These are phyloP conservation scores for Protostelium mycophagum DNA, from an alignment of 78 protist genomes.

Conservation along the genomic window DNA sequence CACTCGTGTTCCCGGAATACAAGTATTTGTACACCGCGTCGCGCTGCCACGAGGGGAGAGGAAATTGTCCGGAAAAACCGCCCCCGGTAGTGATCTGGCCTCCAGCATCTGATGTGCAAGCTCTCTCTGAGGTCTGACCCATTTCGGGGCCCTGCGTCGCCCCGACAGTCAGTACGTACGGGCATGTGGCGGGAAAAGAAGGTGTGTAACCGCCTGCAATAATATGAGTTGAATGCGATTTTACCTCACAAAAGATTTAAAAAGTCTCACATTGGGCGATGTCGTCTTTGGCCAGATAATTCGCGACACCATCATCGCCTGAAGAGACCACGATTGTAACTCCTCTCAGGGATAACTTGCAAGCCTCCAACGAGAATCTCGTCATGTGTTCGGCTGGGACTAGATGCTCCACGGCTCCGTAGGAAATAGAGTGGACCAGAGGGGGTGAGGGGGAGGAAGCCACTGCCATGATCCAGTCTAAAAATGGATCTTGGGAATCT, in stretches of 20 bases:
- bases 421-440: slow-evolving; percentile 13
- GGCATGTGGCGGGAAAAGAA: slow-evolving; percentile 42
- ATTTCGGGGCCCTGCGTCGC: slow-evolving; percentile 16
- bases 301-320: slow-evolving; percentile 18
- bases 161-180: slow-evolving; percentile 43
- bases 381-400: background rate
- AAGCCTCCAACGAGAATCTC: background rate
- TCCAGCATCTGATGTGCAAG: slow-evolving; percentile 3
- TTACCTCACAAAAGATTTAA: too few species aligned
- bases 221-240: too few species aligned
- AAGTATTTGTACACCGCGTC: slow-evolving; percentile 8
- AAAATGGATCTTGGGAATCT: background rate
- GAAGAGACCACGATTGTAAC: background rate
- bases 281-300: background rate
- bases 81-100: slow-evolving; percentile 65
- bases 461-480: background rate
- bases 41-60: slow-evolving; percentile 30
- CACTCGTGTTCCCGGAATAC: background rate
- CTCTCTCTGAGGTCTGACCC: background rate
- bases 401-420: slow-evolving; percentile 1
- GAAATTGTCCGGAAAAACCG: slow-evolving; percentile 42
- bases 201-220: slow-evolving; percentile 15
- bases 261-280: background rate
- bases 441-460: background rate
- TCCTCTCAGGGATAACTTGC: background rate